phyloP scores from a whole-genome alignment of 192 early-diverging fungal genomes.

The Coemansia sp. region DNA sequence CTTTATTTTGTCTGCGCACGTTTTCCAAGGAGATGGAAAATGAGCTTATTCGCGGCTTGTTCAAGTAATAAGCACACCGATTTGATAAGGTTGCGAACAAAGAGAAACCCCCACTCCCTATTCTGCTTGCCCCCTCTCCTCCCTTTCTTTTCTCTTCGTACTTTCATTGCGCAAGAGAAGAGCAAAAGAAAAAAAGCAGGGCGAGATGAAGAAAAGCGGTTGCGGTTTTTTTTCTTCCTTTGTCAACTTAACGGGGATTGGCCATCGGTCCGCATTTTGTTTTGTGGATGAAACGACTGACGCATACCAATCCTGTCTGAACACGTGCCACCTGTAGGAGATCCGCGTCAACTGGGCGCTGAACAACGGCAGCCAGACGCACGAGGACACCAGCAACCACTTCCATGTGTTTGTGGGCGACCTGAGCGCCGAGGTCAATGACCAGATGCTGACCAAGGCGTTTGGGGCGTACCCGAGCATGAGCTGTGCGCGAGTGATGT shows the following conservation, averaged over 20 bases:
- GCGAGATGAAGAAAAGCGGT: too few relatives aligned
- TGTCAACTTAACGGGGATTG: background rate
- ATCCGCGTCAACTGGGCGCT: constrained; percentile 59
- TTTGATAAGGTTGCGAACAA: too few relatives aligned
- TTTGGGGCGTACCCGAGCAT: constrained; percentile 57
- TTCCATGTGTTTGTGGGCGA: constrained; percentile 94
- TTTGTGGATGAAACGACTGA: background rate
- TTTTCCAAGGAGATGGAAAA: background rate
- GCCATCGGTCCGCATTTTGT: background rate
- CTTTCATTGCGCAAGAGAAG: background rate
- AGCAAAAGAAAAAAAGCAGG: background rate
- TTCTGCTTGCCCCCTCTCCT: too few relatives aligned
- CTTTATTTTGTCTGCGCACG: too few relatives aligned
- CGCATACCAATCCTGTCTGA: background rate
- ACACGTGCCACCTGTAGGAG: constrained; percentile 22
- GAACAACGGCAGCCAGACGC: constrained; percentile 35
- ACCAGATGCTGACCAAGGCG: constrained; percentile 74
- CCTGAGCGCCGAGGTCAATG: constrained; percentile 85
- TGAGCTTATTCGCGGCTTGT: too few relatives aligned
- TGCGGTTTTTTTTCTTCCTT: too few relatives aligned
- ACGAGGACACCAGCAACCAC: constrained; percentile 74
- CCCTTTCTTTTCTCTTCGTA: too few relatives aligned
- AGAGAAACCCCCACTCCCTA: too few relatives aligned
- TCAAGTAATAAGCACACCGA: too few relatives aligned
- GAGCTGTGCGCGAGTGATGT: constrained; percentile 90